Base-by-base conservation (phyloP, 2,329 filamentous ascomycete species). In the Exophiala xenobiotica region DNA sequence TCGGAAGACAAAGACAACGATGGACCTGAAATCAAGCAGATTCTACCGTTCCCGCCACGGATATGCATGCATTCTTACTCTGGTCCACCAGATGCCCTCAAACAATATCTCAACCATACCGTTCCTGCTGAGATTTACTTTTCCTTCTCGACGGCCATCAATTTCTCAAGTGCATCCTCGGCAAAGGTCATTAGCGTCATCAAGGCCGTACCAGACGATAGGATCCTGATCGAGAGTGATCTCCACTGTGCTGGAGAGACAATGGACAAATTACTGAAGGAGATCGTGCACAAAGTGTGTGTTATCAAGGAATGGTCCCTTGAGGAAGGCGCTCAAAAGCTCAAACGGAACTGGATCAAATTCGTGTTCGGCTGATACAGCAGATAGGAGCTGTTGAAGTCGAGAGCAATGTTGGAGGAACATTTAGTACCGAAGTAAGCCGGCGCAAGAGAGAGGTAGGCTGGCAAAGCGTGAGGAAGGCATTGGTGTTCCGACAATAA, bases 51-150 rank as follows among this genome's bases (percentile, higher is more conserved):
- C 61, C 91, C 93, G 3, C 90, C 91, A 1, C 77, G 91, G 6
- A 86, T 97, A 65, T 99, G 93, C 65, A 81, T 99, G 53, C 93
- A 99, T 69, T 96, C 91, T 0, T 99, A 90, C 69, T 95, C 88
- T 41, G 92, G 90, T 0, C 80, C 86, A 4, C 76, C 82, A 8
- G 85, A 93, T 50, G 79, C 85, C 24, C 72, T 96, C 29, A 85
- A 80, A 58, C 90, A 90, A 67, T 97, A 96, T 64, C 72, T 90
- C 41, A 78, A 87, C 57, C 80, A 82, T 1, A 75, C 79, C 1
- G 82, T 93, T 6, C 92, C 92, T 0, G 82, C 84, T 0, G 77
- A 82, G 12, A 78, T 97, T 16, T 99, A 85, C 69, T 91, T 95
- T 62, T 96, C 90, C 1, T 95, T 97, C 65, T 96, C 90, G 1